phyloP scores from a whole-genome alignment of 2,329 filamentous ascomycete genomes.

The Hypoxylon sp. region DNA sequence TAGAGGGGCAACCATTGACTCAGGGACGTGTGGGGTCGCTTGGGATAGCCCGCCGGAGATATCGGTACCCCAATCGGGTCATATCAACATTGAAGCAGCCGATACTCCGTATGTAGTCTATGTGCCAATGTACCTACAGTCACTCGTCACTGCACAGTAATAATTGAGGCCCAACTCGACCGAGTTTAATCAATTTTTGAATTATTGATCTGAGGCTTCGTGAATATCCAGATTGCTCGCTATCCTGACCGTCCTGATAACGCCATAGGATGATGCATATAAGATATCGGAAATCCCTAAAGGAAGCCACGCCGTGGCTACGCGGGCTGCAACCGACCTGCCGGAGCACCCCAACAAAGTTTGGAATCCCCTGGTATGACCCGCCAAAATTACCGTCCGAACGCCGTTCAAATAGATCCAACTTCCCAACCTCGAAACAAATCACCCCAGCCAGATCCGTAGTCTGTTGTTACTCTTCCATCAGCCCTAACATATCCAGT shows the following conservation, averaged over 20 bases:
- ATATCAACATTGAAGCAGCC: background rate
- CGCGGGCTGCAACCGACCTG: slow-evolving; percentile 13
- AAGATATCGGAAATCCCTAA: slow-evolving; percentile 28
- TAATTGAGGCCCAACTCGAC: background rate
- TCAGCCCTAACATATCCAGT: slow-evolving; percentile 75
- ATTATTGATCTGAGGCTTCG: slow-evolving; percentile 6
- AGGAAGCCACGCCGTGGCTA: slow-evolving; percentile 20
- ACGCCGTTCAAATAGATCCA: slow-evolving; percentile 33
- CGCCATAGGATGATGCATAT: slow-evolving; percentile 35
- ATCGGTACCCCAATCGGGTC: slow-evolving; percentile 25
- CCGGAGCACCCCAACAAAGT: slow-evolving; percentile 37
- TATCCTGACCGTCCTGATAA: slow-evolving; percentile 22
- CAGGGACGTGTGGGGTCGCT: slow-evolving; percentile 30
- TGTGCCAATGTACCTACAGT: background rate
- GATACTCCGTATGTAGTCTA: background rate
- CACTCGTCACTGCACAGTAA: background rate
- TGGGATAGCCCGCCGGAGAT: slow-evolving; percentile 35
- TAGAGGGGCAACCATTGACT: slow-evolving; percentile 37
- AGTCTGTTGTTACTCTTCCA: slow-evolving; percentile 66
- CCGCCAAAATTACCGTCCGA: slow-evolving; percentile 32
- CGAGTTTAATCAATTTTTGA: slow-evolving; percentile 8
- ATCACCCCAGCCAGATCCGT: no score
- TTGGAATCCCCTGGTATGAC: slow-evolving; percentile 19
- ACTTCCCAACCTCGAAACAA: slow-evolving; percentile 30
- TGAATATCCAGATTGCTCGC: slow-evolving; percentile 13